Base-by-base conservation (phyloP, 1,139 yeast genomes). In the Candida pseudoviswanathii region DNA sequence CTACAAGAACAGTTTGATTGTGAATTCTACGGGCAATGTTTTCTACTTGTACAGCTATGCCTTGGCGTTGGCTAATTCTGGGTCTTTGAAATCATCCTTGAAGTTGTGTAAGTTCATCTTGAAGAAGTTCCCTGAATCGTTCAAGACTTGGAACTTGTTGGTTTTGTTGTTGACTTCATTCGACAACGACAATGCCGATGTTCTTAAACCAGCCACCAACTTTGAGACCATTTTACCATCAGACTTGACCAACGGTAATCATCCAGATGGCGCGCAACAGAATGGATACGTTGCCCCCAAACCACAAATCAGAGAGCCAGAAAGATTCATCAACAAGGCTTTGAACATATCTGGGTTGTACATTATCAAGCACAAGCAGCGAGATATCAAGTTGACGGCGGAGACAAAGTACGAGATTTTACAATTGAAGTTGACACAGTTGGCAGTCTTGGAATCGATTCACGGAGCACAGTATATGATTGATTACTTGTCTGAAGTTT, bases 401-500 rank as follows among this genome's bases (percentile, higher is more conserved):
- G 65, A 66, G 41, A 74, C 76, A 49, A 85, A 81, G 59, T 73
- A 77, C 58, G 82, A 81, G 52, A 81, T 85, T 39, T 63, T 90
- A 30, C 90, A 89, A 62, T 72, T 90, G 60, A 88, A 88, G 59
- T 74, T 88, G 65, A 86, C 96, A 0, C 91, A 87, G 57, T 68
- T 90, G 46, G 85, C 92, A 2, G 73, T 90, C 11, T 70, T 84
- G 51, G 95, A 89, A 60, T 78, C 83, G 6, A 69, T 79, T 7
- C 75, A 84, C 51, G 94, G 91, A 2, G 71, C 79, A 0, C 75
- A 77, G 30, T 81, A 79, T 45, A 84, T 91, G 2, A 66, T 89
- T 57, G 91, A 86, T 46, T 73, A 75, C 45, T 67, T 91, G 26
- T 80, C 89, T 2, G 91, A 84, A 45, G 78, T 89, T 8, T 86